These are phyloP conservation scores for Paramyrothecium sp. DNA, from an alignment of 2,329 filamentous ascomycete genomes.

Conservation along the genomic window DNA sequence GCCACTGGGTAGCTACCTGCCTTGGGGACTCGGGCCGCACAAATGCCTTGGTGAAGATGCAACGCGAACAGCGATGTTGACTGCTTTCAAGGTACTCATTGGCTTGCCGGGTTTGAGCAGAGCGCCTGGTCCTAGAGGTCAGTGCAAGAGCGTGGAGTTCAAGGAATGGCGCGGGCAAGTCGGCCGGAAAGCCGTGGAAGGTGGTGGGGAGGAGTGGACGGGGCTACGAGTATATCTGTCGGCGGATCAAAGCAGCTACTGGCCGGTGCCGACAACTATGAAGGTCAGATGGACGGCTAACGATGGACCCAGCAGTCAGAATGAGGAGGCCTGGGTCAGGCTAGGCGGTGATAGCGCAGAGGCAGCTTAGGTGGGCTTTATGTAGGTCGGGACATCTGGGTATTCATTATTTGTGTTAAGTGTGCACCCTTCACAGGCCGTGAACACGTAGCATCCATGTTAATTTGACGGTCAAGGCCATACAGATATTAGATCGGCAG, in stretches of 20 bases:
- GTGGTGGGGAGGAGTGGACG: not conserved
- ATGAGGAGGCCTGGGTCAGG: not conserved
- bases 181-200: not conserved
- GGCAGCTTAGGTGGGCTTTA: too few relatives aligned
- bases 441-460: too few relatives aligned
- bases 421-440: too few relatives aligned
- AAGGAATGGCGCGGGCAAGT: not conserved
- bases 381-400: too few relatives aligned
- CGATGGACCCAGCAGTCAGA: not conserved
- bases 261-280: not conserved
- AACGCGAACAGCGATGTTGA: not conserved
- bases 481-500: too few relatives aligned
- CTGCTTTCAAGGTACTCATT: conserved; percentile 1
- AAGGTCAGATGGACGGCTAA: not conserved
- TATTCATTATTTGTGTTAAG: too few relatives aligned
- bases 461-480: too few relatives aligned
- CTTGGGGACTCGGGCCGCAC: not conserved
- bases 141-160: not conserved
- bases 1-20: not conserved
- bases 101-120: not conserved
- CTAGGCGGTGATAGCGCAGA: too few relatives aligned
- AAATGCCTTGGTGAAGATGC: not conserved
- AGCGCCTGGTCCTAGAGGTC: not conserved
- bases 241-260: not conserved
- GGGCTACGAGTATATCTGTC: not conserved